Evolutionary conservation across 805 yeast genomes (phyloP).

Genomic region (Cyberlindnera euphorbiae): DNA sequence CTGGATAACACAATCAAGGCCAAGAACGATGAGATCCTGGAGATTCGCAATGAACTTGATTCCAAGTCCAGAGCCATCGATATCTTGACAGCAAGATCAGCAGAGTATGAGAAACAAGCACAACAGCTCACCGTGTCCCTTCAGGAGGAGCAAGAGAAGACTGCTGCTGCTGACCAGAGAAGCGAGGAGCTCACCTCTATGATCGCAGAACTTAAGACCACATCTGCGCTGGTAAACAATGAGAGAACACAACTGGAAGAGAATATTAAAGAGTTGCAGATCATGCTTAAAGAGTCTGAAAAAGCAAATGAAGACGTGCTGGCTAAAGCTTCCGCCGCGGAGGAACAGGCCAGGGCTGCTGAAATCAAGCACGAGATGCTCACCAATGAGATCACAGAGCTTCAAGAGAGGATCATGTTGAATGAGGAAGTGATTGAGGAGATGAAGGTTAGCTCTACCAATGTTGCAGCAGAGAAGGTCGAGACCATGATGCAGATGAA

Average conservation of each 20-base stretch:
- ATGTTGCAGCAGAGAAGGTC: too few relatives aligned
- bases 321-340: constrained; percentile 4
- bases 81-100: constrained; percentile 9
- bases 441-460: too few relatives aligned
- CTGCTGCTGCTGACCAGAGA: constrained; percentile 1
- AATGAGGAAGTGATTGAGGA: constrained; percentile 4
- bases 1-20: constrained; percentile 7
- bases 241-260: neutral
- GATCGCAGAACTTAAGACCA: too few relatives aligned
- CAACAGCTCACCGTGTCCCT: constrained; percentile 7
- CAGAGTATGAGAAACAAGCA: constrained; percentile 20
- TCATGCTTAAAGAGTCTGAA: constrained; percentile 1
- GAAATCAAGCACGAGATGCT: constrained; percentile 3
- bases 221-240: too few relatives aligned
- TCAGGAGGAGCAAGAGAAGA: constrained; percentile 9
- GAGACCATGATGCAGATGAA: too few relatives aligned
- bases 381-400: constrained; percentile 1
- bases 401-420: constrained; percentile 1
- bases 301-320: constrained; percentile 2
- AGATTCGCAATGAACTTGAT: constrained; percentile 11
- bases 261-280: neutral
- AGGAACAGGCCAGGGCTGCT: constrained; percentile 3
- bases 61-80: constrained; percentile 18
- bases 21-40: constrained; percentile 9
- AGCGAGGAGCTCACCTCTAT: too few relatives aligned